Percentiles rank a stretch among this genome's conserved stretches.
Conservation (phyloP, 2,329 filamentous ascomycete species). For the Ambrosiella beaveri region DNA sequence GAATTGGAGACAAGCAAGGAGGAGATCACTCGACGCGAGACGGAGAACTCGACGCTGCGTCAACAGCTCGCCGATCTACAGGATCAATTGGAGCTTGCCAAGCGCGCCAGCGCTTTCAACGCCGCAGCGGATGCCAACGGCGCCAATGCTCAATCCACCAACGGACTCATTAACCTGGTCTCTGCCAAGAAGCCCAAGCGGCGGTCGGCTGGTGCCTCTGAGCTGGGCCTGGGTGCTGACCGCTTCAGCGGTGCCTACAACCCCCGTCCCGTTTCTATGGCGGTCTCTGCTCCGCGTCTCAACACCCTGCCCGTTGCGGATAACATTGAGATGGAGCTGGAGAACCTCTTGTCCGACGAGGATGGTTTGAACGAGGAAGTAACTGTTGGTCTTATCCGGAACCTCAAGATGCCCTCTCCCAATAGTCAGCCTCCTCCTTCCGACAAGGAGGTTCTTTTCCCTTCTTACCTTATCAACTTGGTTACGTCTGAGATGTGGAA, state of each 20-base stretch:
- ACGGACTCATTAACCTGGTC: slow-evolving; percentile 87
- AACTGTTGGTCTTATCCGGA: slow-evolving; percentile 85
- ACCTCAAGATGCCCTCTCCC: slow-evolving; percentile 87
- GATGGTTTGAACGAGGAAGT: slow-evolving; percentile 94
- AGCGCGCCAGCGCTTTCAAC: slow-evolving; percentile 49
- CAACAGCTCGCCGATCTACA: slow-evolving; percentile 81
- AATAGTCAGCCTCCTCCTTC: slow-evolving; percentile 76
- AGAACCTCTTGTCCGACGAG: slow-evolving; percentile 84
- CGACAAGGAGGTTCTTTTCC: slow-evolving; percentile 97
- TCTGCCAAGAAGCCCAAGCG: slow-evolving; percentile 95
- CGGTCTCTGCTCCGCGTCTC: slow-evolving; percentile 43
- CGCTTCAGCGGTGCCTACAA: slow-evolving; percentile 87
- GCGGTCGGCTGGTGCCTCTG: slow-evolving; percentile 67
- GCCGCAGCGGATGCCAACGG: slow-evolving; percentile 42
- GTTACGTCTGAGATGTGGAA: slow-evolving; percentile 99
- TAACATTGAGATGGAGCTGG: slow-evolving; percentile 86
- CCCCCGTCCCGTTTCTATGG: slow-evolving; percentile 92
- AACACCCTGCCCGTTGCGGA: slow-evolving; percentile 46
- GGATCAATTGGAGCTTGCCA: slow-evolving; percentile 79
- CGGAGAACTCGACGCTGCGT: slow-evolving; percentile 67
- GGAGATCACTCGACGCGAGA: slow-evolving; percentile 59
- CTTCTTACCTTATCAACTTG: slow-evolving; percentile 94
- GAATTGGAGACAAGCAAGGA: slow-evolving; percentile 69
- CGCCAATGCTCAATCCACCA: slow-evolving; percentile 31
- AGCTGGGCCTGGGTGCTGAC: slow-evolving; percentile 60